These are phyloP conservation scores for Saturnispora mendoncae DNA, from an alignment of 805 yeast genomes.

Conservation along the genomic window DNA sequence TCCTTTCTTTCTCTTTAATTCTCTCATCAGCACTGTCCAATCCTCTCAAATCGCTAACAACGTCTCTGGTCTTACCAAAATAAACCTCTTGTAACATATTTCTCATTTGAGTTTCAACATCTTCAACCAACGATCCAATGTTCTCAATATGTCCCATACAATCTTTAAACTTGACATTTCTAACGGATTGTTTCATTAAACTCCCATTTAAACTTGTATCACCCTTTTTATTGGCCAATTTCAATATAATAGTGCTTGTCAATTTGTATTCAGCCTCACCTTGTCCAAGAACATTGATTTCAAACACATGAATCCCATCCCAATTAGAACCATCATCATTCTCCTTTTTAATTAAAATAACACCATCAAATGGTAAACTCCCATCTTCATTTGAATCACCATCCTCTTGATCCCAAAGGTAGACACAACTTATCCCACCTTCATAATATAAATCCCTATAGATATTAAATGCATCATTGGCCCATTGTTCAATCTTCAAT, in stretches of 20 bases:
- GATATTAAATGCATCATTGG: constrained; percentile 86
- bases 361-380: constrained; percentile 75
- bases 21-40: constrained; percentile 30
- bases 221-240: constrained; percentile 34
- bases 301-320: constrained; percentile 94
- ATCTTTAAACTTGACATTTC: constrained; percentile 37
- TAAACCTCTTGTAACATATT: constrained; percentile 86
- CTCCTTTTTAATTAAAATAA: constrained; percentile 69
- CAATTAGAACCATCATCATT: constrained; percentile 51
- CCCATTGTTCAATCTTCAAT: constrained; percentile 66
- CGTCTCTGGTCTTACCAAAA: constrained; percentile 89
- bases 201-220: constrained; percentile 59
- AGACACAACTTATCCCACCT: constrained; percentile 85
- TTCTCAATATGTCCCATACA: constrained; percentile 72
- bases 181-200: constrained; percentile 75
- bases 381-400: constrained; percentile 40
- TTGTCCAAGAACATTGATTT: constrained; percentile 40
- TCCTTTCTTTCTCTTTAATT: constrained; percentile 31
- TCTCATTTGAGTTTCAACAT: constrained; percentile 78
- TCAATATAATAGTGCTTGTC: constrained; percentile 83
- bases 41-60: constrained; percentile 61
- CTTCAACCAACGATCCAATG: constrained; percentile 79
- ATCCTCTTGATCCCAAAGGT: constrained; percentile 81
- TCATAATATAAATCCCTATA: constrained; percentile 92
- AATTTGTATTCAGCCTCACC: constrained; percentile 50